Evolutionary conservation across 2,329 filamentous ascomycete species (phyloP).

Genomic region (Conoideocrella luteorostrata): DNA sequence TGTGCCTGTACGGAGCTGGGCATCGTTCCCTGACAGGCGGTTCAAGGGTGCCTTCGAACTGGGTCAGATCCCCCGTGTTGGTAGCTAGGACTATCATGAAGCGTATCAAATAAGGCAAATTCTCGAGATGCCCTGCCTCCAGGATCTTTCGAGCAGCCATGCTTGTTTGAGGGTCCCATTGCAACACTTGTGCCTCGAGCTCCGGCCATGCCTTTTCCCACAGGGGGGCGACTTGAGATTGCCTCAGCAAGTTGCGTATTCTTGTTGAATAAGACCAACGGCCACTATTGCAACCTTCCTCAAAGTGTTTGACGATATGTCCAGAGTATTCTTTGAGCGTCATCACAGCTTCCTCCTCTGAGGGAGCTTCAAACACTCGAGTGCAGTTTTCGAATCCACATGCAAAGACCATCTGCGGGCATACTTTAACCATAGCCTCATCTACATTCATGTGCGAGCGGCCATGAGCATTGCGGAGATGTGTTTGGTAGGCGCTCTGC

Average conservation of each 20-base stretch:
- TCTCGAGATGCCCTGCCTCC: constrained; percentile 37
- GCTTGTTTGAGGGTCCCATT: constrained; percentile 37
- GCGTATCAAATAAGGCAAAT: constrained; percentile 31
- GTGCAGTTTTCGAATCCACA: constrained; percentile 40
- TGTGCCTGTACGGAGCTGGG: constrained; percentile 5
- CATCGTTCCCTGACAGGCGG: constrained; percentile 10
- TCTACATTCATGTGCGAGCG: constrained; percentile 35
- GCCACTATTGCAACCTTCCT: constrained; percentile 32
- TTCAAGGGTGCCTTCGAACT: constrained; percentile 2
- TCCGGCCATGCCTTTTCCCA: constrained; percentile 33
- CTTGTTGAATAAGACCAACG: constrained; percentile 39
- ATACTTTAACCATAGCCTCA: constrained; percentile 36
- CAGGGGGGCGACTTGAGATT: constrained; percentile 27
- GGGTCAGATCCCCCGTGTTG: not conserved
- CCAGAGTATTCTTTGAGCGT: constrained; percentile 39
- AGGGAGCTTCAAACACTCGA: constrained; percentile 36
- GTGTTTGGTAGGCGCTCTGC: constrained; percentile 40
- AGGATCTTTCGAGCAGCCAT: constrained; percentile 36
- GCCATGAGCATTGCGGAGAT: constrained; percentile 38
- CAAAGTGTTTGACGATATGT: constrained; percentile 42
- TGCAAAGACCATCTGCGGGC: constrained; percentile 41
- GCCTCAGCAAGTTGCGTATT: constrained; percentile 38
- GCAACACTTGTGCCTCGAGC: constrained; percentile 25
- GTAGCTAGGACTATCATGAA: constrained; percentile 33
- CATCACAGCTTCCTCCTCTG: constrained; percentile 30